phyloP scores from a whole-genome alignment of 2,329 filamentous ascomycete genomes.

The Chrysoporthe deuterocubensis region DNA sequence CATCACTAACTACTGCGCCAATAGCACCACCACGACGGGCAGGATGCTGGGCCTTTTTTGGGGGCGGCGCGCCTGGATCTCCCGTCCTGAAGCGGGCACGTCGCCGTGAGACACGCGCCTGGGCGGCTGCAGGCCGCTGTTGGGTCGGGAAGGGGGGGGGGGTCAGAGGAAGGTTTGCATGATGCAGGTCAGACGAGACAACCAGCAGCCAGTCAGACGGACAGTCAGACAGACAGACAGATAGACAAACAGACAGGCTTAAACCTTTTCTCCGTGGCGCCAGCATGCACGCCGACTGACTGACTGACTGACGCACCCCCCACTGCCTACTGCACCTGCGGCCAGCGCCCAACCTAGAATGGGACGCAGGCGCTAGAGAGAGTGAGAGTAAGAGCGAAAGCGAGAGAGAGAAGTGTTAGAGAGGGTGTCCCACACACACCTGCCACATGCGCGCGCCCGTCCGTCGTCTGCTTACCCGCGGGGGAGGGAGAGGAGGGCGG shows the following conservation, averaged over 20 bases:
- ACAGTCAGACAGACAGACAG: background rate
- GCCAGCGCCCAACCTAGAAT: no score
- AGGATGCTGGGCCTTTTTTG: no score
- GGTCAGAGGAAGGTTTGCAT: background rate
- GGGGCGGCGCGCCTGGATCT: no score
- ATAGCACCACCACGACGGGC: no score
- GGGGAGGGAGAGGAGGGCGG: slow-evolving; percentile 7
- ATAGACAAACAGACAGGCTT: background rate
- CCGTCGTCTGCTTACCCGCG: background rate
- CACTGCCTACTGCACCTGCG: no score
- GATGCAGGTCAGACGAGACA: slow-evolving; percentile 8
- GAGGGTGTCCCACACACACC: background rate
- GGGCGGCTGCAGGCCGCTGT: background rate
- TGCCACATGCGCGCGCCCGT: background rate
- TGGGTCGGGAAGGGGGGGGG: background rate
- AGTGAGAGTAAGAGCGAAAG: background rate
- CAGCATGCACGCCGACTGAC: background rate
- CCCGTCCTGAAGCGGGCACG: no score
- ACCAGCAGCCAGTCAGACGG: background rate
- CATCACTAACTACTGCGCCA: no score
- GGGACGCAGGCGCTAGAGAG: background rate
- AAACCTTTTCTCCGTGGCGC: background rate
- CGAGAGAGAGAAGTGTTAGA: background rate
- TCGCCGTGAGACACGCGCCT: no score
- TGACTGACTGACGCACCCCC: no score